A percentile compares a stretch with the other conserved stretches of the same genome.
These are phyloP conservation scores for Diplodia corticola DNA, from an alignment of 2,329 filamentous ascomycete genomes.

Conservation along the genomic window DNA sequence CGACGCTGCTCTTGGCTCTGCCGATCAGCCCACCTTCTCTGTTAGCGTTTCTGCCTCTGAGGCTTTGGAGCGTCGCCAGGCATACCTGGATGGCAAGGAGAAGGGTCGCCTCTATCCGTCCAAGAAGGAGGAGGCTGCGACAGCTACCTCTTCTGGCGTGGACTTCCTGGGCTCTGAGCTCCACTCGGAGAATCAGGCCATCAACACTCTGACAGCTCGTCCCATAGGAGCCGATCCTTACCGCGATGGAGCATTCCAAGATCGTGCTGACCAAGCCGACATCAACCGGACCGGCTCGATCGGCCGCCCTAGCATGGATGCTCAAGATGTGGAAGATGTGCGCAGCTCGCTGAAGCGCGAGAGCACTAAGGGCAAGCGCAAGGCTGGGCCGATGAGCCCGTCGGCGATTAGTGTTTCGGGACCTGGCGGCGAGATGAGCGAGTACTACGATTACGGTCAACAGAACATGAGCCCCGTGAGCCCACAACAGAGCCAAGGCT, in stretches of 20 bases:
- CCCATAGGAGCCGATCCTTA: constrained; percentile 44
- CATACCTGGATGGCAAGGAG: constrained; percentile 54
- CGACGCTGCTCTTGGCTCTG: constrained; percentile 59
- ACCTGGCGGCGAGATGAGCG: not conserved
- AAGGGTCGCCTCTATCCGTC: constrained; percentile 64
- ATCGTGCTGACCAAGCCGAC: constrained; percentile 1
- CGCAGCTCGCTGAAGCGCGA: constrained; percentile 47
- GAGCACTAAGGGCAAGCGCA: constrained; percentile 48
- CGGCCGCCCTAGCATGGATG: constrained; percentile 44
- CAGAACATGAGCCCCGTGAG: constrained; percentile 14
- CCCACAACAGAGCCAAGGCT: constrained; percentile 14
- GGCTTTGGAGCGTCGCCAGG: constrained; percentile 17
- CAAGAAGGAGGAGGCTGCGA: constrained; percentile 34
- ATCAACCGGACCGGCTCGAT: constrained; percentile 33
- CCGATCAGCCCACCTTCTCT: constrained; percentile 76
- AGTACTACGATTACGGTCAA: constrained; percentile 10
- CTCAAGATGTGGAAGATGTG: constrained; percentile 48
- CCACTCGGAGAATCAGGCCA: constrained; percentile 41
- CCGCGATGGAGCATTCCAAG: constrained; percentile 40
- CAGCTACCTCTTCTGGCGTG: constrained; percentile 31
- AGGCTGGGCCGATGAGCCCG: constrained; percentile 26
- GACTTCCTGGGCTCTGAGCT: constrained; percentile 36
- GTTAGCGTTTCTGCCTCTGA: constrained; percentile 61
- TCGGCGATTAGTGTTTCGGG: constrained; percentile 11
- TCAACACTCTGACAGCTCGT: constrained; percentile 46